Base-by-base conservation (phyloP, 208 protist genomes). In the Angomonas deanei region DNA sequence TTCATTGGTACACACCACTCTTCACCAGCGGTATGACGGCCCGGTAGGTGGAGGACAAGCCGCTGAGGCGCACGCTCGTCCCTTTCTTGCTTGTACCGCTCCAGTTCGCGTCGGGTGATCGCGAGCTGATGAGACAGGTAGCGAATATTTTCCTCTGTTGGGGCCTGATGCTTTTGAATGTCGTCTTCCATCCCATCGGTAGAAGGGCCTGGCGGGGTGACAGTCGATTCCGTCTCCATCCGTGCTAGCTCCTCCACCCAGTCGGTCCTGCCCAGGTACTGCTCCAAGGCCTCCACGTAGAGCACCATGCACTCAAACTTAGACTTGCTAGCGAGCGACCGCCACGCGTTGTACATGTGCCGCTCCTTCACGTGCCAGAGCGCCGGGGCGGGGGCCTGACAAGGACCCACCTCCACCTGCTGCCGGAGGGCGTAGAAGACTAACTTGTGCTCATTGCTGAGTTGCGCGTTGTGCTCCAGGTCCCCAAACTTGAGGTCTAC, bases 251-350 rank as follows among this genome's bases (percentile, higher is more conserved):
- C 60, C 26, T 68, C 47, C 53, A 4, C 6, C 11, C 11, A 42
- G 8, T 15, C 36, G 15, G 15, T 42, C 36, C 53, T 28, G 32
- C 53, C 30, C 5, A 84, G 60, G 1, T 53, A 42, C 21, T 75
- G 70, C 36, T 89, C 62, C 13, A 75, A 66, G 27, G 70, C 67
- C 27, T 74, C 70, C 50, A 94, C 88, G 74, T 88, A 94, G 63
- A 80, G 72, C n/a, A 94, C 88, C 88, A 94, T 94, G 19, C 84
- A 83, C 63, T 94, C 88, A 64, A 85, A 91, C 26, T 49, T 68
- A 17, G 72, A 76, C 74, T 90, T 89, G 71, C 54, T 55, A 11
- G 68, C 68, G 1, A 94, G 76, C 65, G 82, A 66, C 60, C 68
- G 74, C 84, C 88, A 94, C 62, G 88, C 88, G 23, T 75, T 47